Evolutionary conservation across 768 basidiomycete genomes (phyloP).

Genomic region (Lactifluus piperatus): DNA sequence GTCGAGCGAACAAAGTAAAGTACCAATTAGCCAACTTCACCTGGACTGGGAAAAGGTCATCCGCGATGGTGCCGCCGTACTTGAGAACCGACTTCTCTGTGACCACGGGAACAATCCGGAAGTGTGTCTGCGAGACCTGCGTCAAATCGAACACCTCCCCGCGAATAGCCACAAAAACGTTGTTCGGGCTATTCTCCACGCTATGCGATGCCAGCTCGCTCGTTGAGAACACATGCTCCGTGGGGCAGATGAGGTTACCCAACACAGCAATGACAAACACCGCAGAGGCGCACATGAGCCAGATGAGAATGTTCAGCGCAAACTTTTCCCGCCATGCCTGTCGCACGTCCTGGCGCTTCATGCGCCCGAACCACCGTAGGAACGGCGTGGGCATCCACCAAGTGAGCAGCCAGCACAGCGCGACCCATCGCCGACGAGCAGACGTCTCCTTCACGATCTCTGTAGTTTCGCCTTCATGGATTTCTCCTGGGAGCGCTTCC

Average conservation of each 20-base stretch:
- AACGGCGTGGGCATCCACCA: constrained; percentile 80
- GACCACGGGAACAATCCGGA: constrained; percentile 61
- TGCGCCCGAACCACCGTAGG: constrained; percentile 67
- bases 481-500: constrained; percentile 77
- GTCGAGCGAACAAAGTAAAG: constrained; percentile 1
- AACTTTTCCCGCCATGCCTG: constrained; percentile 99
- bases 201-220: constrained; percentile 71
- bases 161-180: constrained; percentile 74
- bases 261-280: constrained; percentile 90
- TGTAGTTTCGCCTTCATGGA: constrained; percentile 79
- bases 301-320: constrained; percentile 90
- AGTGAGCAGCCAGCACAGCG: constrained; percentile 80
- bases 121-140: constrained; percentile 54
- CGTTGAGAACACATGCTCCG: constrained; percentile 80
- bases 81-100: constrained; percentile 64
- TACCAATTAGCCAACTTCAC: constrained; percentile 30
- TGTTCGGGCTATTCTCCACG: constrained; percentile 51
- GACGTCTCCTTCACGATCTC: constrained; percentile 81
- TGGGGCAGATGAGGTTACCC: constrained; percentile 86
- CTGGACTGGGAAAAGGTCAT: constrained; percentile 90
- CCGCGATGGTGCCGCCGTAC: constrained; percentile 73
- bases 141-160: constrained; percentile 94
- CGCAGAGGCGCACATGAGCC: constrained; percentile 84
- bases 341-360: constrained; percentile 89
- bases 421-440: constrained; percentile 80